phyloP scores from a whole-genome alignment of 768 basidiomycete genomes.

The Tulasnella sp. region DNA sequence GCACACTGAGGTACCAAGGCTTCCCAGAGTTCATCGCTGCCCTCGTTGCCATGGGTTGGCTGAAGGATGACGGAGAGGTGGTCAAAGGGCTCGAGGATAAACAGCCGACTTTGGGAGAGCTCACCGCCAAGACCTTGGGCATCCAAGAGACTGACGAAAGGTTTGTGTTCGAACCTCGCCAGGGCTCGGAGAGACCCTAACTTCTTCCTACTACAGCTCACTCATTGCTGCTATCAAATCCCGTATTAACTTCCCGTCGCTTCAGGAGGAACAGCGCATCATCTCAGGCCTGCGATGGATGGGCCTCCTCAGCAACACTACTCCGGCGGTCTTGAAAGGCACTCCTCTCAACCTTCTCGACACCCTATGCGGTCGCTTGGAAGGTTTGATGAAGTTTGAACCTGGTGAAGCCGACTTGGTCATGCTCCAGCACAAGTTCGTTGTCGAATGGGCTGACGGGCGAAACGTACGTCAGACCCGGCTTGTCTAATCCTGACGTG shows the following conservation, averaged over 20 bases:
- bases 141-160: slow-evolving; percentile 65
- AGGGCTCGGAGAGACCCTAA: not conserved
- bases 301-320: slow-evolving; percentile 73
- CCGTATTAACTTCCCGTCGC: slow-evolving; percentile 19
- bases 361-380: slow-evolving; percentile 86
- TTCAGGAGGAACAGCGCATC: slow-evolving; percentile 67
- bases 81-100: slow-evolving; percentile 58
- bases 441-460: slow-evolving; percentile 86
- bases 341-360: slow-evolving; percentile 71
- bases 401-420: slow-evolving; percentile 90
- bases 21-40: slow-evolving; percentile 93
- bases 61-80: slow-evolving; percentile 68
- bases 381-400: slow-evolving; percentile 89
- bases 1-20: slow-evolving; percentile 91
- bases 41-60: slow-evolving; percentile 82
- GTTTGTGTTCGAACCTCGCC: slow-evolving; percentile 41
- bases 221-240: slow-evolving; percentile 23
- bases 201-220: not conserved
- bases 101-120: slow-evolving; percentile 74
- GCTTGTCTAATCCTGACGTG: not conserved
- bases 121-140: slow-evolving; percentile 69
- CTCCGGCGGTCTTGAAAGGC: slow-evolving; percentile 51
- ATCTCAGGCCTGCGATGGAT: slow-evolving; percentile 90
- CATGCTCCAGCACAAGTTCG: slow-evolving; percentile 97
- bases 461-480: slow-evolving; percentile 48